phyloP scores from a whole-genome alignment of 1,284 basidiomycete genomes.

The Apiotrichum gracile region DNA sequence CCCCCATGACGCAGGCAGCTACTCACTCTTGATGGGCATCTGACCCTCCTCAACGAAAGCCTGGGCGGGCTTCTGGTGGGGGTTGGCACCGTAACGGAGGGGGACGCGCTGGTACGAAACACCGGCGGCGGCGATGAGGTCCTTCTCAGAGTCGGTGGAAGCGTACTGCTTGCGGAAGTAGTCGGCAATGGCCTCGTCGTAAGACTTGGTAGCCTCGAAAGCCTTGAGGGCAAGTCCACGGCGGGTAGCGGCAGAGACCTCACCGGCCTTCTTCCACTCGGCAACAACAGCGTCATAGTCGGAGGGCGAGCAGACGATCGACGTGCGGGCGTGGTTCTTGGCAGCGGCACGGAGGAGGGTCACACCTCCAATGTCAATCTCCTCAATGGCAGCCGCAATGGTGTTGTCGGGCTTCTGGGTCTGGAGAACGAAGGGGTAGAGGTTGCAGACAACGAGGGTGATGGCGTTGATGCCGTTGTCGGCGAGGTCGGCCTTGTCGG shows the following conservation, averaged over 20 bases:
- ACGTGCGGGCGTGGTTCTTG: conserved; percentile 94
- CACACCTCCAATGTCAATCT: conserved; percentile 98
- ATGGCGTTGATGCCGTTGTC: conserved; percentile 81
- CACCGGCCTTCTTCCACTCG: conserved; percentile 62
- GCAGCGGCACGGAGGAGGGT: conserved; percentile 96
- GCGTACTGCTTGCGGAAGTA: conserved; percentile 98
- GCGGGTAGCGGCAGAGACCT: conserved; percentile 64
- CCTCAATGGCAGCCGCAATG: conserved; percentile 87
- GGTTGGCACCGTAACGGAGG: conserved; percentile 94
- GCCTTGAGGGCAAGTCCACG: conserved; percentile 91
- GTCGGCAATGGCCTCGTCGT: conserved; percentile 91
- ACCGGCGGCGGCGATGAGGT: conserved; percentile 56
- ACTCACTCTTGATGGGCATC: conserved; percentile 85
- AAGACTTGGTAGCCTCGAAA: conserved; percentile 90
- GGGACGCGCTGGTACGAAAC: conserved; percentile 72
- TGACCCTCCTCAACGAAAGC: conserved; percentile 86
- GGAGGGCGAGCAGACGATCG: conserved; percentile 85
- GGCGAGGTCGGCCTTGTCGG: conserved; percentile 75
- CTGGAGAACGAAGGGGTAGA: conserved; percentile 94
- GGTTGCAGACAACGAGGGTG: conserved; percentile 95
- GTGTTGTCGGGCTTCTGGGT: conserved; percentile 84
- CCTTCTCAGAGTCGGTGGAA: conserved; percentile 61
- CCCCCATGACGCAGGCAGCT: neutral
- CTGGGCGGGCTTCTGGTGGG: conserved; percentile 97
- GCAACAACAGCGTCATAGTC: conserved; percentile 83